These are phyloP conservation scores for Pseudocercospora pini-densiflorae DNA, from an alignment of 2,329 filamentous ascomycete species.

Conservation along the genomic window DNA sequence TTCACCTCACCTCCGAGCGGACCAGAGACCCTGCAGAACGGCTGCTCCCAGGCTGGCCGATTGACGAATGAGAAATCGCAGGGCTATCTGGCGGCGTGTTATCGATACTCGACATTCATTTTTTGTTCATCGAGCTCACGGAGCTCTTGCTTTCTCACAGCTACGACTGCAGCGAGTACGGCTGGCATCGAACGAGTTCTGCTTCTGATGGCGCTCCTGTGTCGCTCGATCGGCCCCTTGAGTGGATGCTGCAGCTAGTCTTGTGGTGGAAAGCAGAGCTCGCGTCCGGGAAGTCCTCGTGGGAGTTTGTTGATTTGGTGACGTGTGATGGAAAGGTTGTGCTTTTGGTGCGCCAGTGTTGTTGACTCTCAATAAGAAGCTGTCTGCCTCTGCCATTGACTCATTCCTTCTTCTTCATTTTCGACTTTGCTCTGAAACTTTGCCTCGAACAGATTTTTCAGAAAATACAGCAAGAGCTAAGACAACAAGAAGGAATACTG, in stretches of 20 bases:
- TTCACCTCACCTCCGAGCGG: not conserved
- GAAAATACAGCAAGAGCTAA: not conserved
- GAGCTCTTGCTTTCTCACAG: not conserved
- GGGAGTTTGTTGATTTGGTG: constrained; percentile 1
- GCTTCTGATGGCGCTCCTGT: not conserved
- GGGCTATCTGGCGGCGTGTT: not conserved
- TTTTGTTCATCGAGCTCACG: not conserved
- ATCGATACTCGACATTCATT: constrained; percentile 4
- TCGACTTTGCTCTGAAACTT: not conserved
- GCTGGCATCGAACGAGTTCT: not conserved
- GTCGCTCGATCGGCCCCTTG: no score
- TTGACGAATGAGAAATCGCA: not conserved
- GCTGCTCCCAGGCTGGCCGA: not conserved
- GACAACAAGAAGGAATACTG: constrained; percentile 7
- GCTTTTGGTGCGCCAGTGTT: constrained; percentile 2
- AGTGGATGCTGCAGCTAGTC: constrained; percentile 1
- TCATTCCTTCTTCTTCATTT: not conserved
- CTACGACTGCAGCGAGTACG: not conserved
- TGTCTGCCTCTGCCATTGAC: constrained; percentile 1
- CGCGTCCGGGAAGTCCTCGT: constrained; percentile 3
- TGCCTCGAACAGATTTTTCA: not conserved
- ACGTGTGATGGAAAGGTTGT: not conserved
- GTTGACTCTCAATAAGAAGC: constrained; percentile 5
- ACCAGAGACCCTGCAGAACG: not conserved
- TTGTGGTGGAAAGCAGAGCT: not conserved